These are phyloP conservation scores for Kingdonia uniflora DNA, from an alignment of 164 flowering plant genomes.

Conservation along the genomic window DNA sequence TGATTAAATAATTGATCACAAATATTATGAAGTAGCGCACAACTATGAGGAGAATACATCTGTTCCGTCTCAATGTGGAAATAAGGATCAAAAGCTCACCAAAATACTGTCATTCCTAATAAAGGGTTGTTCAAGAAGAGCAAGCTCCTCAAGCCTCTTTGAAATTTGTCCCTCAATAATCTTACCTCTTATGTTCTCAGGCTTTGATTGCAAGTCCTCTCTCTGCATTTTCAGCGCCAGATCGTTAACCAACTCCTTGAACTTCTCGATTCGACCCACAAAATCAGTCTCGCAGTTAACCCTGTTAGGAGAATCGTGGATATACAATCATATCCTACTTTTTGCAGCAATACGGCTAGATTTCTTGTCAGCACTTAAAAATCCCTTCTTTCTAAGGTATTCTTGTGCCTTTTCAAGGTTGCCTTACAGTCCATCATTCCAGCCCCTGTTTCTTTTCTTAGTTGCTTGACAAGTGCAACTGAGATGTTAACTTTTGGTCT, in stretches of 20 bases:
- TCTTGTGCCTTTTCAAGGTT: constrained; percentile 91
- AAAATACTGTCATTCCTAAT: constrained; percentile 67
- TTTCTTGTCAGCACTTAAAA: too few species aligned
- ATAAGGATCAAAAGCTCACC: too few species aligned
- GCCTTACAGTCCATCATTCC: constrained; percentile 99
- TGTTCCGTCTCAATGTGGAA: too few species aligned
- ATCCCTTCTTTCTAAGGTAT: too few species aligned
- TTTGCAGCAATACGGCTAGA: constrained; percentile 88
- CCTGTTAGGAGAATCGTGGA: constrained; percentile 90
- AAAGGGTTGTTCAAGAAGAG: constrained; percentile 83
- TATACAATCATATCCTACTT: constrained; percentile 82
- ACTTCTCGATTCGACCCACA: constrained; percentile 75
- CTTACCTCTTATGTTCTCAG: constrained; percentile 79
- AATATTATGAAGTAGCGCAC: too few species aligned
- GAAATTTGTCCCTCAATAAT: constrained; percentile 85
- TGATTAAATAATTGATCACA: too few species aligned
- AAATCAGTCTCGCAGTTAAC: too few species aligned
- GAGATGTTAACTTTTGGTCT: constrained; percentile 50
- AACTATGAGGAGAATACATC: too few species aligned
- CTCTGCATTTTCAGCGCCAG: constrained; percentile 95
- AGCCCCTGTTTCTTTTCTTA: constrained; percentile 93
- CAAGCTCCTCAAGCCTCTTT: constrained; percentile 91
- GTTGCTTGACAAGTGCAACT: too few species aligned
- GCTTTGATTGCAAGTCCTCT: constrained; percentile 80
- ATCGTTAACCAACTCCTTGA: constrained; percentile 87